Conservation (phyloP, 1,284 basidiomycete genomes). For the Pisolithus thermaeus region DNA sequence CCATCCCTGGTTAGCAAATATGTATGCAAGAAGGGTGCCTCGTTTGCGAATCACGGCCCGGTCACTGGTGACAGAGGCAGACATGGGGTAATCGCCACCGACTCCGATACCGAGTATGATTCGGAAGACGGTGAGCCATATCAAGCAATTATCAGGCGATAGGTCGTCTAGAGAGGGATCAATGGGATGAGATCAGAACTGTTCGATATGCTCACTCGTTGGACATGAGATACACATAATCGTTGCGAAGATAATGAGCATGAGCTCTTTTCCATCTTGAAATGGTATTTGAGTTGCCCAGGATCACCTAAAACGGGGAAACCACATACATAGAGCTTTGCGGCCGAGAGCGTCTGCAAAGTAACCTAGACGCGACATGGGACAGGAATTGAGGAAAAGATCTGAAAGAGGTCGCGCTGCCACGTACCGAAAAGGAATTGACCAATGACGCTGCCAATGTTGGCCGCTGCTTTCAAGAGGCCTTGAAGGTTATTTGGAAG, state of each 20-base stretch:
- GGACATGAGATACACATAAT: slow-evolving; percentile 51
- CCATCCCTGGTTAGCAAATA: slow-evolving; percentile 76
- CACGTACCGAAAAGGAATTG: slow-evolving; percentile 60
- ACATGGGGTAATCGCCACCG: slow-evolving; percentile 83
- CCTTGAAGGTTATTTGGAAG: slow-evolving; percentile 58
- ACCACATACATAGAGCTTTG: slow-evolving; percentile 53
- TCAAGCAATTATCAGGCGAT: slow-evolving; percentile 42
- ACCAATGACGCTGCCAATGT: slow-evolving; percentile 71
- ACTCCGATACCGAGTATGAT: slow-evolving; percentile 73
- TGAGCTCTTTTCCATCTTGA: slow-evolving; percentile 72
- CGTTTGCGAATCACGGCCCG: slow-evolving; percentile 64
- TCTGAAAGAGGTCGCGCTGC: slow-evolving; percentile 10
- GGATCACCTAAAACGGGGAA: background rate
- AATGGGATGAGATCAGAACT: slow-evolving; percentile 3
- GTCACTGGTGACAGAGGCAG: slow-evolving; percentile 65
- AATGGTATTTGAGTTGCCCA: slow-evolving; percentile 7
- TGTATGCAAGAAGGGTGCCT: slow-evolving; percentile 69
- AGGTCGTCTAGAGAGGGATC: slow-evolving; percentile 27
- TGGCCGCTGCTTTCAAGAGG: slow-evolving; percentile 62
- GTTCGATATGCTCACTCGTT: slow-evolving; percentile 31
- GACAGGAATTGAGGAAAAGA: background rate
- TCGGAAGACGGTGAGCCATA: slow-evolving; percentile 62
- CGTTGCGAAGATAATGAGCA: slow-evolving; percentile 71
- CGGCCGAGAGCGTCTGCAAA: slow-evolving; percentile 64
- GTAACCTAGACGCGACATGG: slow-evolving; percentile 30